Base-by-base conservation (phyloP, 1,139 yeast genomes). In the Neolecta irregularis region DNA sequence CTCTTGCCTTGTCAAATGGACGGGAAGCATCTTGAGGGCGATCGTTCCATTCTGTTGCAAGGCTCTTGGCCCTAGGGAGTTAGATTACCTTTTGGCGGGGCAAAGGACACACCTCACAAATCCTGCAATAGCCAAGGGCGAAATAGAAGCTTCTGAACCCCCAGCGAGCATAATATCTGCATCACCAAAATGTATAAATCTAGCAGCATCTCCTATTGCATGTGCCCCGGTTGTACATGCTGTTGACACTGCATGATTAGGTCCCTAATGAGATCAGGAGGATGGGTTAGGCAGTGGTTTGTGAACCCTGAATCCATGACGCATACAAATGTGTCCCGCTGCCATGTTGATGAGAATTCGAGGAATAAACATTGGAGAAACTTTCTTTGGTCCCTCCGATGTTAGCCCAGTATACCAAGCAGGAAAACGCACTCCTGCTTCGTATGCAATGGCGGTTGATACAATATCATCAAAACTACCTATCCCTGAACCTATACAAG, bases 161-260 rank as follows among this genome's bases (percentile, higher is more conserved):
- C 98, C 98, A 13, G 93, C 91, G 2, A 91, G 64, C 74, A 85
- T 80, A 6, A 75, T 78, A 45, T 83, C 74, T 6, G 91, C 81
- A 58, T 77, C 77, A 2, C 81, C 92, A 41, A 74, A 71, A 42
- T 65, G 61, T 41, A 91, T 79, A 51, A 83, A 75, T 46, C 85
- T 70, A 46, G 64, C 70, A 0, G 94, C 95, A 51, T 91, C 99
- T 2, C 98, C 96, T 38, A 91, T 74, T 0, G 95, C 70, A 51
- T 88, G 92, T 21, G 79, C 69, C 0, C 99, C 99, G 0, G 98
- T 83, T 2, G 98, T 93, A 60, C 99, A 91, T 1, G 98, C 98
- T 0, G 96, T 83, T 1, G 93, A 70, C 0, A 75, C 91, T 0
- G 93, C 62, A 52, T 83, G 94, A 38, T 79, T 71, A 2, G 94